Conservation (phyloP, 805 yeast species). For the Wickerhamiella musiphila region DNA sequence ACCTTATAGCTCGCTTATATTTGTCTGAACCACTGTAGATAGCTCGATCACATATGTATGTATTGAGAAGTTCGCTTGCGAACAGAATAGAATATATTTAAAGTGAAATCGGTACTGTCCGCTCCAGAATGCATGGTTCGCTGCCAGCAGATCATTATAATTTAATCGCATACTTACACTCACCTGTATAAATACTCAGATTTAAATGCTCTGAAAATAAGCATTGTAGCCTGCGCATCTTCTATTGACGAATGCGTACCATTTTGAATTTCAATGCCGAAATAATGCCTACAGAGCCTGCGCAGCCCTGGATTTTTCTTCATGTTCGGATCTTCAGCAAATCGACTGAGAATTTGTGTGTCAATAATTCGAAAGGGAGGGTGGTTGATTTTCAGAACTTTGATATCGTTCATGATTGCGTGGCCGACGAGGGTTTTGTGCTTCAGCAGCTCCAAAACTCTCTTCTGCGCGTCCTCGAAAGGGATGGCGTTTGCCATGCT, state of each 20-base stretch:
- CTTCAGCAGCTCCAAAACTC: constrained; percentile 34
- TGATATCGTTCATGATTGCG: constrained; percentile 65
- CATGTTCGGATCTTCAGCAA: constrained; percentile 25
- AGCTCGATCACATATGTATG: too few relatives aligned
- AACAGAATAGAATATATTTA: neutral
- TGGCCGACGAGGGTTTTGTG: constrained; percentile 54
- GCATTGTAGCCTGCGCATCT: constrained; percentile 81
- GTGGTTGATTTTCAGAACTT: constrained; percentile 47
- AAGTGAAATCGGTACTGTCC: too few relatives aligned
- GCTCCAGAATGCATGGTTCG: too few relatives aligned
- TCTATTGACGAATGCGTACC: constrained; percentile 77
- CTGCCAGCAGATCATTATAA: too few relatives aligned
- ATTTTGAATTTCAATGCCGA: constrained; percentile 46
- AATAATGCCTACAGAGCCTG: constrained; percentile 38
- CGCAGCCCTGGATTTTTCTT: constrained; percentile 40
- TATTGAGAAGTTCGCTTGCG: neutral
- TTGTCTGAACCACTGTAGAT: too few relatives aligned
- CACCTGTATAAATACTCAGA: neutral
- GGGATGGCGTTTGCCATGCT: constrained; percentile 52
- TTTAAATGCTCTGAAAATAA: constrained; percentile 26
- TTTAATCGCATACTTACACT: neutral
- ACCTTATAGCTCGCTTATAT: too few relatives aligned
- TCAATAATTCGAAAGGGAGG: constrained; percentile 52
- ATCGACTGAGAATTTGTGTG: constrained; percentile 47
- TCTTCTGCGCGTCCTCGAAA: constrained; percentile 48